phyloP scores from a whole-genome alignment of 768 basidiomycete species.

The Leccinum obscurum region DNA sequence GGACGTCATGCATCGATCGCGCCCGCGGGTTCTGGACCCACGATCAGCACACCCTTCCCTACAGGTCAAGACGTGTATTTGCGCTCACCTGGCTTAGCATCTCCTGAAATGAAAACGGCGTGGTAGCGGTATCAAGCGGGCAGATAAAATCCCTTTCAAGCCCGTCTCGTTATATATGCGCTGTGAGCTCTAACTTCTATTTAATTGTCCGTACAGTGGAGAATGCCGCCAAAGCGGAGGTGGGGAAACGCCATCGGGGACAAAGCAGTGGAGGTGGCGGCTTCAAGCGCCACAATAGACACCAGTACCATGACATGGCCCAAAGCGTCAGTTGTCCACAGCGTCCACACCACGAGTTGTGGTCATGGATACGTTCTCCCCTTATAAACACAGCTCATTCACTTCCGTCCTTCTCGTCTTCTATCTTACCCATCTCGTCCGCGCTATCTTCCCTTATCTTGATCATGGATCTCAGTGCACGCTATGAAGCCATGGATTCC shows the following conservation, averaged over 20 bases:
- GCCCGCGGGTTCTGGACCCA: constrained; percentile 19
- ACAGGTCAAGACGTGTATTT: constrained; percentile 16
- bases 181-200: constrained; percentile 3
- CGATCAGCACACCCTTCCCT: constrained; percentile 28
- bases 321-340: constrained; percentile 25
- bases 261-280: constrained; percentile 20
- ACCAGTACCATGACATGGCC: constrained; percentile 14
- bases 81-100: constrained; percentile 23
- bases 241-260: constrained; percentile 12
- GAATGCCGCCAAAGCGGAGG: constrained; percentile 23
- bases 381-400: constrained; percentile 26
- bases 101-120: constrained; percentile 26
- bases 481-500: constrained; percentile 31
- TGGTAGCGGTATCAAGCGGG: constrained; percentile 19
- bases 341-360: constrained; percentile 26
- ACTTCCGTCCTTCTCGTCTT: constrained; percentile 32
- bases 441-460: constrained; percentile 32
- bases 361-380: constrained; percentile 23
- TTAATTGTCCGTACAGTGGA: constrained; percentile 8
- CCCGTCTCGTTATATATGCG: constrained; percentile 18
- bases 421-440: constrained; percentile 25
- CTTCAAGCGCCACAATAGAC: constrained; percentile 16
- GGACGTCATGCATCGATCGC: constrained; percentile 16
- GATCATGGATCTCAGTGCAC: constrained; percentile 27
- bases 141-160: constrained; percentile 11